Evolutionary conservation across 2,329 filamentous ascomycete species (phyloP).

Genomic region (Metarhizium rileyi): DNA sequence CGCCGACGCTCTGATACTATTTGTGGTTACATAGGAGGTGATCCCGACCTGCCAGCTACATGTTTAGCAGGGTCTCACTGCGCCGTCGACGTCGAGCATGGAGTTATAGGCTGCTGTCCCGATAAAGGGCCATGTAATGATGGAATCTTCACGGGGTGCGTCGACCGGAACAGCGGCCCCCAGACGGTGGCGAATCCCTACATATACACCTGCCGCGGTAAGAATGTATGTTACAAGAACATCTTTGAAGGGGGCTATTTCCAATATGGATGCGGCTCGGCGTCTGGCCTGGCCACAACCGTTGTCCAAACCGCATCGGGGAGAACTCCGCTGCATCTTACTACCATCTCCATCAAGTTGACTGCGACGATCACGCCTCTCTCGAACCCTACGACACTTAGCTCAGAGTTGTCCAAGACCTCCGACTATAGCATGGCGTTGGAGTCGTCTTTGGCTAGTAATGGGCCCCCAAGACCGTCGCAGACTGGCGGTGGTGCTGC

Average conservation of each 20-base stretch:
- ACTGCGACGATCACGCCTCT: slow-evolving; percentile 30
- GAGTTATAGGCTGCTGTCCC: slow-evolving; percentile 47
- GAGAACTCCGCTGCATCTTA: slow-evolving; percentile 22
- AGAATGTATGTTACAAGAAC: slow-evolving; percentile 45
- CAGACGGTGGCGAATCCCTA: slow-evolving; percentile 46
- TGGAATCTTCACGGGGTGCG: slow-evolving; percentile 48
- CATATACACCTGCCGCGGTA: slow-evolving; percentile 43
- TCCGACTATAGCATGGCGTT: slow-evolving; percentile 1
- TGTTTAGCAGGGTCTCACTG: slow-evolving; percentile 50
- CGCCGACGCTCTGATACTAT: slow-evolving; percentile 42
- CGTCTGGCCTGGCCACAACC: slow-evolving; percentile 36
- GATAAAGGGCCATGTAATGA: slow-evolving; percentile 39
- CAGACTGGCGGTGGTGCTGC: slow-evolving; percentile 15
- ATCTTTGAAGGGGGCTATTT: slow-evolving; percentile 43
- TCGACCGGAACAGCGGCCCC: slow-evolving; percentile 39
- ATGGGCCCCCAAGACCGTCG: slow-evolving; percentile 8
- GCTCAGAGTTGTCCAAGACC: slow-evolving; percentile 13
- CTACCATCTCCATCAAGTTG: slow-evolving; percentile 29
- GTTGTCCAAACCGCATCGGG: slow-evolving; percentile 39
- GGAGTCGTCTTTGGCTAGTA: not conserved
- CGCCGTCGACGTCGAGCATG: slow-evolving; percentile 38
- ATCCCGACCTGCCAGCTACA: slow-evolving; percentile 43
- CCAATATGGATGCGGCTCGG: slow-evolving; percentile 47
- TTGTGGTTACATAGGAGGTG: slow-evolving; percentile 47
- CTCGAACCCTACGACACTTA: slow-evolving; percentile 31